Evolutionary conservation across 2,329 filamentous ascomycete species (phyloP).

Genomic region (Trichoderma sp.): DNA sequence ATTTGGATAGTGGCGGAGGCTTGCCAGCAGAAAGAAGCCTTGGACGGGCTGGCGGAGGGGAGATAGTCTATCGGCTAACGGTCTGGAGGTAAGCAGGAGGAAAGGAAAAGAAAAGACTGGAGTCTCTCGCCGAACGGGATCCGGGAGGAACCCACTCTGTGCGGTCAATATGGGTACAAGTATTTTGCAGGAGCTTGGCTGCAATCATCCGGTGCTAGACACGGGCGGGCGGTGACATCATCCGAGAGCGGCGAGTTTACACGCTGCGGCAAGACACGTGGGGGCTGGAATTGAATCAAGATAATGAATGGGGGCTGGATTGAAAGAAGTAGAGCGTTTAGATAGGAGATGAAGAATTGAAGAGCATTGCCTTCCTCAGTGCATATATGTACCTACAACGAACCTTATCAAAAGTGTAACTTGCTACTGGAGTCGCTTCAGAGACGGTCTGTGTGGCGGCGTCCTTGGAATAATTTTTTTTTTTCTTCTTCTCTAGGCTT

Average conservation of each 20-base stretch:
- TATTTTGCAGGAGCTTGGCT: not conserved
- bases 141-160: constrained; percentile 7
- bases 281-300: not conserved
- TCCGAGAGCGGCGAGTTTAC: not conserved
- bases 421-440: not conserved
- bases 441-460: not conserved
- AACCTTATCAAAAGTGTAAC: not conserved
- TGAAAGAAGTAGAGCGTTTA: not conserved
- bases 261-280: not conserved
- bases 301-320: not conserved
- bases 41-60: not conserved
- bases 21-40: not conserved
- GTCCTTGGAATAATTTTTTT: constrained; percentile 3
- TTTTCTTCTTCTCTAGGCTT: not conserved
- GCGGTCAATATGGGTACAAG: not conserved
- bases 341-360: not conserved
- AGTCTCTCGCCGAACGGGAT: not conserved
- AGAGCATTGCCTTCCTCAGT: not conserved
- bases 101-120: not conserved
- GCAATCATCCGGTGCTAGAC: constrained; percentile 5
- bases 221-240: constrained; percentile 15
- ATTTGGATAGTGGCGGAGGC: constrained; percentile 4
- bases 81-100: not conserved
- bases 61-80: constrained; percentile 1
- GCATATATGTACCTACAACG: not conserved